Evolutionary conservation across 129 eudicot species (phyloP).

Genomic region (Pseudognaphalium luteoalbum): DNA sequence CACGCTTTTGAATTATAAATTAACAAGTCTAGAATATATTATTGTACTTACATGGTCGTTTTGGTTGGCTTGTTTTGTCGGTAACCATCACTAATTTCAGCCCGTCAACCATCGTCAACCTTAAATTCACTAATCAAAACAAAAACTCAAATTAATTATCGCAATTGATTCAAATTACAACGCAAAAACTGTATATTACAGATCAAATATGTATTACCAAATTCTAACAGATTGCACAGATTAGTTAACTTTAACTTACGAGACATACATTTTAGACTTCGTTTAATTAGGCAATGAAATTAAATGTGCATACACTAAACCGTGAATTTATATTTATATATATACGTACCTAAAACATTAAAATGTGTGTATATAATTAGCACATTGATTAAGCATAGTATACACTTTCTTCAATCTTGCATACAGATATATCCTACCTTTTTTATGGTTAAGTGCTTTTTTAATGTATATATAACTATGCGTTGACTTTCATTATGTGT

Average conservation of each 20-base stretch:
- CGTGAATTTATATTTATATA: background rate
- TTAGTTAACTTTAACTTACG: background rate
- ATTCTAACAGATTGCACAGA: background rate
- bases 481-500: too few relatives aligned
- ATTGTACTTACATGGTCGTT: slow-evolving; percentile 12
- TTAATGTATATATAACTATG: too few relatives aligned
- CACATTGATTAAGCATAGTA: background rate
- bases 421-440: too few relatives aligned
- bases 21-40: background rate
- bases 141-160: background rate
- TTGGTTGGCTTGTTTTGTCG: slow-evolving; percentile 1
- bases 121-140: slow-evolving; percentile 2
- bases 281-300: too few relatives aligned
- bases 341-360: too few relatives aligned
- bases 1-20: background rate
- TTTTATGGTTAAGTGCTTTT: too few relatives aligned
- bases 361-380: too few relatives aligned
- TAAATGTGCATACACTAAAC: too few relatives aligned
- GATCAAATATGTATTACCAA: background rate
- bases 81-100: background rate
- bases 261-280: background rate
- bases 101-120: slow-evolving; percentile 21
- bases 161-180: background rate
- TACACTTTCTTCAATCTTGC: too few relatives aligned
- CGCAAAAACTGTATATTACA: background rate